Conservation (phyloP, 129 eudicot species). For the Ambrosia artemisiifolia region DNA sequence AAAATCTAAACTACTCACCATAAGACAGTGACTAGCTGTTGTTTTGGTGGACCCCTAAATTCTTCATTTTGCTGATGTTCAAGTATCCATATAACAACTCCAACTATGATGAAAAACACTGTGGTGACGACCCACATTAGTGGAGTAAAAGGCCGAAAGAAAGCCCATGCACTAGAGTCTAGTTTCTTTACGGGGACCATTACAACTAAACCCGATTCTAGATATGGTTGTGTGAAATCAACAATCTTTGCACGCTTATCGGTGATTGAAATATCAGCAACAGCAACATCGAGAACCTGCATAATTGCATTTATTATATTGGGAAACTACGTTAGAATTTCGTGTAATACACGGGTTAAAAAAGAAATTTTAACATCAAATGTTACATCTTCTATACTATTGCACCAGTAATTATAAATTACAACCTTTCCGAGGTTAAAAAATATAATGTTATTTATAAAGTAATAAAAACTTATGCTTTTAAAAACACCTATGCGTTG, state of each 20-base stretch:
- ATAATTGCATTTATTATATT: neutral
- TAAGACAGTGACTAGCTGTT: conserved; percentile 63
- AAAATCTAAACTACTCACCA: conserved; percentile 49
- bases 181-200: conserved; percentile 64
- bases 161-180: conserved; percentile 78
- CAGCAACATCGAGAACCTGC: conserved; percentile 80
- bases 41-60: conserved; percentile 80
- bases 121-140: conserved; percentile 79
- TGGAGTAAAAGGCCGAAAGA: conserved; percentile 70
- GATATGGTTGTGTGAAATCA: conserved; percentile 90
- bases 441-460: too few species aligned
- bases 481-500: too few species aligned
- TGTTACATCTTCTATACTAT: too few species aligned
- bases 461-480: too few species aligned
- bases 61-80: conserved; percentile 83
- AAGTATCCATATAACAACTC: conserved; percentile 78
- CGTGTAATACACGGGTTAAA: too few species aligned
- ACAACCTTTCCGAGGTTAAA: too few species aligned
- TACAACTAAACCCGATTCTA: conserved; percentile 86
- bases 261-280: conserved; percentile 84
- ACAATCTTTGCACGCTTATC: conserved; percentile 67
- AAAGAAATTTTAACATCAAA: too few species aligned
- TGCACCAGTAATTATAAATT: too few species aligned
- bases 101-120: conserved; percentile 57
- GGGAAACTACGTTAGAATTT: neutral